phyloP scores from a whole-genome alignment of 2,329 filamentous ascomycete species.

The Curvularia hawaiiensis region DNA sequence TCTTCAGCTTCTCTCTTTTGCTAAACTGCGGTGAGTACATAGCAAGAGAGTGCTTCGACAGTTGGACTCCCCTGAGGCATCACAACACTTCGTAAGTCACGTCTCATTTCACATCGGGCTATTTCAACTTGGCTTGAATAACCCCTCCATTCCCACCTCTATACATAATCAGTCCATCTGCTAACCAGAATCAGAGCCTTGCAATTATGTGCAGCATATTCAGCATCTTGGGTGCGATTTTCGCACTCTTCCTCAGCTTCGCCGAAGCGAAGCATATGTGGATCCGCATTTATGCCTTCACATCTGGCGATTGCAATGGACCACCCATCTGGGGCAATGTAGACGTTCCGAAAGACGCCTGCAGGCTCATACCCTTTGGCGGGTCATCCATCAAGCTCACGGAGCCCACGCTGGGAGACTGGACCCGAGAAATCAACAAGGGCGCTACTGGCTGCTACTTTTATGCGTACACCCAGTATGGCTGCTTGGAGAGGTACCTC shows the following conservation, averaged over 20 bases:
- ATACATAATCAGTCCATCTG: background rate
- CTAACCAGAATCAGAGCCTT: background rate
- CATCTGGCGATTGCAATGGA: slow-evolving; percentile 22
- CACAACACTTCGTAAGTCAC: background rate
- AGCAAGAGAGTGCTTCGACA: background rate
- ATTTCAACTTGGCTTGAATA: background rate
- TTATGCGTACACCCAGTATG: slow-evolving; percentile 15
- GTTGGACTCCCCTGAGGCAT: background rate
- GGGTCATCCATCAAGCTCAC: slow-evolving; percentile 21
- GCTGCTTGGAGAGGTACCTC: slow-evolving; percentile 11
- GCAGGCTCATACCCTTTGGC: slow-evolving; percentile 18
- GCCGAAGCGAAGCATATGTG: slow-evolving; percentile 22
- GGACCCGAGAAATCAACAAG: slow-evolving; percentile 21
- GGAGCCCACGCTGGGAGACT: slow-evolving; percentile 8
- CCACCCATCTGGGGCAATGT: slow-evolving; percentile 17
- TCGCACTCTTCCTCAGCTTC: slow-evolving; percentile 21
- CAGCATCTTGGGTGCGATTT: slow-evolving; percentile 19
- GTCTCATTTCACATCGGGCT: background rate
- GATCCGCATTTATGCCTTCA: slow-evolving; percentile 24
- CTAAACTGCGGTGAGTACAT: background rate
- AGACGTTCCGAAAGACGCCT: slow-evolving; percentile 28
- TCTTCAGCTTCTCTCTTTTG: background rate
- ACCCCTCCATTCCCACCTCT: background rate
- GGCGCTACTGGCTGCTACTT: slow-evolving; percentile 18
- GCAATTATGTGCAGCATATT: slow-evolving; percentile 18